A percentile compares a stretch with the other conserved stretches of the same genome.
Evolutionary conservation across 805 yeast genomes (phyloP).

Genomic region (Candida coquimbonensis): DNA sequence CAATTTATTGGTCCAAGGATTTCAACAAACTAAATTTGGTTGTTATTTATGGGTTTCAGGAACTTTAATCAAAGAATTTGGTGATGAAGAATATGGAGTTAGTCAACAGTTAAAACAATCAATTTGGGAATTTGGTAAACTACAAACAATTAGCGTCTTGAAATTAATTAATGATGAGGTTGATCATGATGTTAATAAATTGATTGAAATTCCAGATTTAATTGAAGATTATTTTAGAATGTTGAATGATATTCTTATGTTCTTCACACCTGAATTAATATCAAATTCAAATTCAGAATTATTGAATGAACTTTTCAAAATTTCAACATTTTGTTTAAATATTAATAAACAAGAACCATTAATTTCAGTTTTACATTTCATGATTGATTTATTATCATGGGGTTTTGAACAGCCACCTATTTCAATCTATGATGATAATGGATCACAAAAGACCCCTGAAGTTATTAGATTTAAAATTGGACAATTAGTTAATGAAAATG

Average conservation of each 20-base stretch:
- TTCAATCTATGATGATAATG: conserved; percentile 46
- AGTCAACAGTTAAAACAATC: conserved; percentile 40
- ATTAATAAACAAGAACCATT: conserved; percentile 69
- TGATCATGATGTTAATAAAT: conserved; percentile 13
- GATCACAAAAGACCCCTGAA: conserved; percentile 30
- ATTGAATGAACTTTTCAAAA: conserved; percentile 46
- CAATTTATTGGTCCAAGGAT: conserved; percentile 60
- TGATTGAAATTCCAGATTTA: conserved; percentile 40
- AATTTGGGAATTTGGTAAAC: conserved; percentile 67
- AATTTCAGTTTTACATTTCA: conserved; percentile 60
- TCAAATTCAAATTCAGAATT: conserved; percentile 28
- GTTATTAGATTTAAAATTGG: conserved; percentile 3
- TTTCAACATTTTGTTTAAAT: conserved; percentile 47
- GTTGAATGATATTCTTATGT: conserved; percentile 72
- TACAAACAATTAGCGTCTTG: conserved; percentile 58
- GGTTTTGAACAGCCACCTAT: conserved; percentile 78
- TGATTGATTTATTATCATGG: conserved; percentile 81
- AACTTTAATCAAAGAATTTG: conserved; percentile 65
- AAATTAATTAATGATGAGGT: conserved; percentile 26
- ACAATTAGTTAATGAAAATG: conserved; percentile 42
- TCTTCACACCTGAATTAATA: conserved; percentile 52
- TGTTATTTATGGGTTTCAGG: conserved; percentile 92
- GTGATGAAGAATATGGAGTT: conserved; percentile 22
- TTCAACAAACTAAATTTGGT: conserved; percentile 61
- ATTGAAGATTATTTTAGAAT: conserved; percentile 83